Evolutionary conservation across 768 basidiomycete genomes (phyloP).

Genomic region (Pisolithus microcarpus): DNA sequence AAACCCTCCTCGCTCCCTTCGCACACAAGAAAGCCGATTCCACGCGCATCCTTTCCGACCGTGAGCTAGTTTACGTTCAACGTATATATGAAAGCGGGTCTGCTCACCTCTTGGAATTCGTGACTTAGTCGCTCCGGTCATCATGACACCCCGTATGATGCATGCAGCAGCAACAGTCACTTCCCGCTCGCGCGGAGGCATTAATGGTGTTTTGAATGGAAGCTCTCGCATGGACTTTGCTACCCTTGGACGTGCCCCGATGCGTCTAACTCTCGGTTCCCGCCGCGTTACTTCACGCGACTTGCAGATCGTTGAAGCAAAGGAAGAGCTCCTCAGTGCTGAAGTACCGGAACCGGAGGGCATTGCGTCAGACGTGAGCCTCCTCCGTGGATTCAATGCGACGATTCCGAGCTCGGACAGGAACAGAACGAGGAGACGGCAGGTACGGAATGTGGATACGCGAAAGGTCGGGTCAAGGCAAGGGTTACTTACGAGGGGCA

Average conservation of each 20-base stretch:
- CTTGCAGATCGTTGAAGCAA: constrained; percentile 76
- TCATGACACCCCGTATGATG: constrained; percentile 85
- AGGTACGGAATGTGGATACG: constrained; percentile 73
- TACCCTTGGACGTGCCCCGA: constrained; percentile 71
- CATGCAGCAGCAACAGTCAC: constrained; percentile 62
- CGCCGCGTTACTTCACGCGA: constrained; percentile 76
- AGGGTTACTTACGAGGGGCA: constrained; percentile 70
- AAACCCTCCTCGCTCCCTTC: constrained; percentile 67
- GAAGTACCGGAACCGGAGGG: constrained; percentile 72
- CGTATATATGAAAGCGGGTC: neutral
- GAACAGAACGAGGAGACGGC: constrained; percentile 65
- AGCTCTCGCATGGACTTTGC: constrained; percentile 59
- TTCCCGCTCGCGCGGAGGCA: constrained; percentile 35
- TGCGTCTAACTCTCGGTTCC: constrained; percentile 56
- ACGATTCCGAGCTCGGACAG: constrained; percentile 88
- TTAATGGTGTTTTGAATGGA: constrained; percentile 22
- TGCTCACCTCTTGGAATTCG: constrained; percentile 2
- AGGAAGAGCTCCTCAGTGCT: constrained; percentile 62
- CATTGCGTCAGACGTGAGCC: constrained; percentile 64
- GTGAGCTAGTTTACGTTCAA: constrained; percentile 36
- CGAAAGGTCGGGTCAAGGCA: constrained; percentile 73
- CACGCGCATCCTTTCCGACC: constrained; percentile 63
- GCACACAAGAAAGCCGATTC: constrained; percentile 53
- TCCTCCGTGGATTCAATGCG: constrained; percentile 88
- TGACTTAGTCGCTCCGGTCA: constrained; percentile 65